phyloP scores from a whole-genome alignment of 768 basidiomycete genomes.

The Suillus cothurnatus region DNA sequence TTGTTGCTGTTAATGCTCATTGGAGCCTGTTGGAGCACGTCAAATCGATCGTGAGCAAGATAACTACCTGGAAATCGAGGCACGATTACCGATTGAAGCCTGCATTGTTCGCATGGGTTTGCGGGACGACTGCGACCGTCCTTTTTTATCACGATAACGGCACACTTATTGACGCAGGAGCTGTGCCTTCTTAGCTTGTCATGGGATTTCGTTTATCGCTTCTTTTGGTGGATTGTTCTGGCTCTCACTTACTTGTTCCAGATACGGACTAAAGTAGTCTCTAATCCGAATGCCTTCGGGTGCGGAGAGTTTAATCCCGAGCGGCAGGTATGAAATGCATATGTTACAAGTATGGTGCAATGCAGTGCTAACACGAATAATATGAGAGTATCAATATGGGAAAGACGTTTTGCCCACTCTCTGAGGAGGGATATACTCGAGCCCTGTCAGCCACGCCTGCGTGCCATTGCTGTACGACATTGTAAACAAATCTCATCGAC shows the following conservation, averaged over 20 bases:
- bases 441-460: slow-evolving; percentile 24
- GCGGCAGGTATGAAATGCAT: slow-evolving; percentile 23
- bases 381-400: slow-evolving; percentile 6
- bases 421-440: not conserved
- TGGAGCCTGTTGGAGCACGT: not conserved
- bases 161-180: slow-evolving; percentile 4
- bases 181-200: slow-evolving; percentile 12
- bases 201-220: slow-evolving; percentile 6
- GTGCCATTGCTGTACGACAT: slow-evolving; percentile 61
- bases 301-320: slow-evolving; percentile 13
- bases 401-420: not conserved
- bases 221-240: not conserved
- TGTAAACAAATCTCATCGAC: slow-evolving; percentile 74
- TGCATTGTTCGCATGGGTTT: slow-evolving; percentile 4
- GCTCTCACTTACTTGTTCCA: slow-evolving; percentile 1
- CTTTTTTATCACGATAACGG: slow-evolving; percentile 14
- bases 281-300: slow-evolving; percentile 9
- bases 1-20: not conserved
- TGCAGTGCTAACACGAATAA: slow-evolving; percentile 18
- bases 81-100: slow-evolving; percentile 2
- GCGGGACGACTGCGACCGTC: not conserved
- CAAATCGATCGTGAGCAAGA: not conserved
- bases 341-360: slow-evolving; percentile 31
- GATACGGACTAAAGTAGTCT: not conserved
- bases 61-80: not conserved